Conservation (phyloP, 352 stramenopile species). For the Pythium dissotocum region DNA sequence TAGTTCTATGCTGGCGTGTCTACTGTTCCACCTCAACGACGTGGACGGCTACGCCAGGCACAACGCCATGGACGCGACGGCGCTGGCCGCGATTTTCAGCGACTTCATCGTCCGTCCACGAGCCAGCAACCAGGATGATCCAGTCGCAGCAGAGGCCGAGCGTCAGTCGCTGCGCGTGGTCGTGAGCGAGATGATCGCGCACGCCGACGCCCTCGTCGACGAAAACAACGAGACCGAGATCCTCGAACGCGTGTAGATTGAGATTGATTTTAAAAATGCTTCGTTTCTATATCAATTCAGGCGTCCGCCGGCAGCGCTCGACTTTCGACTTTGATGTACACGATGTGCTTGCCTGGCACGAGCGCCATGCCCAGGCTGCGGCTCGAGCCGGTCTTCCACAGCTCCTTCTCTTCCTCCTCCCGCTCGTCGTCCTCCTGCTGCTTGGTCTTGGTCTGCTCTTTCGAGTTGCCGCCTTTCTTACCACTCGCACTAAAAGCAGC, state of each 20-base stretch:
- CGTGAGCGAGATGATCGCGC: conserved; percentile 71
- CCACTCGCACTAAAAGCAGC: conserved; percentile 4
- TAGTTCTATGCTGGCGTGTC: conserved; percentile 66
- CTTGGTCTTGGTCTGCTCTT: conserved; percentile 1
- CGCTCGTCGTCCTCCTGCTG: conserved; percentile 18
- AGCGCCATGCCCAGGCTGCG: conserved; percentile 72
- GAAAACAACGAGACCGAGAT: conserved; percentile 57
- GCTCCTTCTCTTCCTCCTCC: conserved; percentile 39
- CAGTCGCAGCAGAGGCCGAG: conserved; percentile 18
- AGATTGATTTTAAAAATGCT: neutral
- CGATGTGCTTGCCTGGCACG: conserved; percentile 75
- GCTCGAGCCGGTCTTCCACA: conserved; percentile 35
- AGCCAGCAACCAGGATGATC: conserved; percentile 9
- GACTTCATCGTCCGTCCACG: conserved; percentile 56
- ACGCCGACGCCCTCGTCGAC: conserved; percentile 76
- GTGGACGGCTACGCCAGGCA: conserved; percentile 76
- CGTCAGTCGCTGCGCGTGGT: conserved; percentile 30
- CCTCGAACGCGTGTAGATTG: conserved; percentile 41
- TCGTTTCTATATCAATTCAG: neutral
- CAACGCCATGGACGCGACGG: conserved; percentile 67
- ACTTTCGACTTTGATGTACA: conserved; percentile 64
- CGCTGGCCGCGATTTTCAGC: conserved; percentile 53
- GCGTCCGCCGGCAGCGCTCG: neutral
- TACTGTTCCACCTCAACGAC: conserved; percentile 85
- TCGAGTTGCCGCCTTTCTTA: conserved; percentile 31